Conservation (phyloP, 352 stramenopile species). For the Pythium scleroteichum region DNA sequence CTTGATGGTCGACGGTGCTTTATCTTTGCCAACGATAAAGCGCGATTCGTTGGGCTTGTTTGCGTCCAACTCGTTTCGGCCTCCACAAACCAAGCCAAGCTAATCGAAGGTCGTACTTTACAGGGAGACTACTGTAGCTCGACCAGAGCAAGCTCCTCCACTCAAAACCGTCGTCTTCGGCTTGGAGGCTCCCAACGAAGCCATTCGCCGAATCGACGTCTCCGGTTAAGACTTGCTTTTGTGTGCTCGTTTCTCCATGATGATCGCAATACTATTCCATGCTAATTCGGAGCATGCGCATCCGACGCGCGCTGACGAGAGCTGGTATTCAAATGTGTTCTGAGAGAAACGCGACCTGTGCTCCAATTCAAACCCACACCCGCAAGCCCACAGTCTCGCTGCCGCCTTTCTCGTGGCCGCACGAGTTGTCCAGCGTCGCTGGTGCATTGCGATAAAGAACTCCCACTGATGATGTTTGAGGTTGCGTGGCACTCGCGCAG, state of each 20-base stretch:
- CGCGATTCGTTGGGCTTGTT: too few species aligned
- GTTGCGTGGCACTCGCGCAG: constrained; percentile 51
- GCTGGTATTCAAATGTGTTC: constrained; percentile 73
- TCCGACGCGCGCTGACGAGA: constrained; percentile 46
- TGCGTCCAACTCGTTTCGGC: too few species aligned
- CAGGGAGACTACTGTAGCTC: background rate
- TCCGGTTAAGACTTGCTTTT: background rate
- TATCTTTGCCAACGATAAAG: too few species aligned
- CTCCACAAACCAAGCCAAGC: background rate
- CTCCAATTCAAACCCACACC: constrained; percentile 2
- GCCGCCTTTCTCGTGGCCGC: constrained; percentile 34
- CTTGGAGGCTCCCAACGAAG: too few species aligned
- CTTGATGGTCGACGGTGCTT: too few species aligned
- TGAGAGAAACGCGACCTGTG: constrained; percentile 53
- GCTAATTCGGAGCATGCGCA: constrained; percentile 69
- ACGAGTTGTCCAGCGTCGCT: constrained; percentile 40
- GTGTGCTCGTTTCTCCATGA: constrained; percentile 25
- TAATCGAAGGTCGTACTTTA: constrained; percentile 7
- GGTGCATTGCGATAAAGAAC: constrained; percentile 39
- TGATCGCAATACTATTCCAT: constrained; percentile 60
- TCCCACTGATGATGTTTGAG: constrained; percentile 71
- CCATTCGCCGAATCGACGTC: constrained; percentile 4
- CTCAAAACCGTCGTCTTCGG: background rate
- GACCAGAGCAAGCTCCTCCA: constrained; percentile 7
- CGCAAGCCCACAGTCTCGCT: constrained; percentile 72